Conservation (phyloP, 352 stramenopile genomes). For the Lagenidium sp. region DNA sequence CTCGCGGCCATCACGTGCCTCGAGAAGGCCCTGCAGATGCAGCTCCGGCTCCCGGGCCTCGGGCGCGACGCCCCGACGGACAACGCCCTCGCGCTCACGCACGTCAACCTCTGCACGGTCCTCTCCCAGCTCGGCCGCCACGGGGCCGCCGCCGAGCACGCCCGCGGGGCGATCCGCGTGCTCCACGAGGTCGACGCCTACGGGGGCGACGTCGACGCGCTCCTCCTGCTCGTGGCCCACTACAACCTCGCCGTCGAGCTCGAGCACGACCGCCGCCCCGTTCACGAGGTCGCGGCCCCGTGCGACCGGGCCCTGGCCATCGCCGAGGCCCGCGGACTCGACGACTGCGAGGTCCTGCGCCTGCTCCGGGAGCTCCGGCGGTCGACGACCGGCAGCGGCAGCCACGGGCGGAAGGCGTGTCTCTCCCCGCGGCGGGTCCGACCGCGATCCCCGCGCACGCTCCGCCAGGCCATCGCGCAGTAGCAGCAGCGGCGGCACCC, state of each 20-base stretch:
- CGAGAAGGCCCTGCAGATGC: slow-evolving; percentile 36
- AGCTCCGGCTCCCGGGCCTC: slow-evolving; percentile 16
- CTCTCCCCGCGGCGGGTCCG: neutral
- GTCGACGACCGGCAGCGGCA: neutral
- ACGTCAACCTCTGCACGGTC: slow-evolving; percentile 54
- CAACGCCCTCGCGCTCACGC: slow-evolving; percentile 25
- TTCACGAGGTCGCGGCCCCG: slow-evolving; percentile 8
- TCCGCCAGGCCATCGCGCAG: slow-evolving; percentile 3
- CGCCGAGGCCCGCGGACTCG: slow-evolving; percentile 8
- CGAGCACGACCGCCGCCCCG: slow-evolving; percentile 36
- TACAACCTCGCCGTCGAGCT: slow-evolving; percentile 56
- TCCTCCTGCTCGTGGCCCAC: slow-evolving; percentile 32
- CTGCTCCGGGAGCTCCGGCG: slow-evolving; percentile 7
- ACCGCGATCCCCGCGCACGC: slow-evolving; percentile 7
- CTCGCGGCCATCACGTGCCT: slow-evolving; percentile 30
- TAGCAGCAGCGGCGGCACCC: neutral
- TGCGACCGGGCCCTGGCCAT: slow-evolving; percentile 16
- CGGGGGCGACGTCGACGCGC: neutral
- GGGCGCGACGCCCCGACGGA: neutral
- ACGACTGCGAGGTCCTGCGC: slow-evolving; percentile 3
- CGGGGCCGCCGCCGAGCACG: slow-evolving; percentile 31
- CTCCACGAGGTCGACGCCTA: slow-evolving; percentile 4
- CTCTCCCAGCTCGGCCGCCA: slow-evolving; percentile 47
- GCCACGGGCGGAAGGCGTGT: neutral
- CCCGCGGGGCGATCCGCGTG: slow-evolving; percentile 25